Evolutionary conservation across 1,139 yeast genomes (phyloP).

Genomic region (Candida mesenterica): DNA sequence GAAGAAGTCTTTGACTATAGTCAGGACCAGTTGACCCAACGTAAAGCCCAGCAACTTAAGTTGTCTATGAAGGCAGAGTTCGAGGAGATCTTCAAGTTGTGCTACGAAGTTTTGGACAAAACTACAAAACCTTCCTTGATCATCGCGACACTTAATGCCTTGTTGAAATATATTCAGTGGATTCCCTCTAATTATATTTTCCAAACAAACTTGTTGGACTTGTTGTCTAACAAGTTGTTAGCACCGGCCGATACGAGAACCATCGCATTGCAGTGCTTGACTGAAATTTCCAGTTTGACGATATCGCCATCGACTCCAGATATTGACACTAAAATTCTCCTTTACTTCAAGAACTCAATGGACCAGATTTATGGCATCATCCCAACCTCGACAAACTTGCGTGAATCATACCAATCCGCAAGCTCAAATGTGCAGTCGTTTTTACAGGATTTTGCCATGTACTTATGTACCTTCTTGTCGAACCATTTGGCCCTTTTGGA

Average conservation of each 20-base stretch:
- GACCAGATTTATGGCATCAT: constrained; percentile 68
- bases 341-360: constrained; percentile 72
- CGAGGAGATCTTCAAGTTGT: constrained; percentile 86
- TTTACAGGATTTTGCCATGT: constrained; percentile 93
- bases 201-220: constrained; percentile 74
- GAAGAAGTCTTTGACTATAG: constrained; percentile 96
- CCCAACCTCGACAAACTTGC: constrained; percentile 74
- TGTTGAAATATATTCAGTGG: constrained; percentile 90
- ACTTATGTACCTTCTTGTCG: constrained; percentile 77
- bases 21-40: constrained; percentile 95
- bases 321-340: constrained; percentile 67
- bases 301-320: constrained; percentile 42
- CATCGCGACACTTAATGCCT: constrained; percentile 78
- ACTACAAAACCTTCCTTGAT: constrained; percentile 80
- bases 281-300: constrained; percentile 76
- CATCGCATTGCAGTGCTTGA: constrained; percentile 82
- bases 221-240: constrained; percentile 74
- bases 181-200: constrained; percentile 87
- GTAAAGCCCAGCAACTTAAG: constrained; percentile 82
- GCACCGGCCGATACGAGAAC: constrained; percentile 81
- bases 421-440: constrained; percentile 87
- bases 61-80: constrained; percentile 86
- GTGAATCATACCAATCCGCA: constrained; percentile 70
- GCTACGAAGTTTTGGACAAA: constrained; percentile 89
- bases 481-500: constrained; percentile 79